Percentiles rank a stretch among this genome's conserved stretches.
Conservation (phyloP, 2,329 filamentous ascomycete genomes). For the Aspergillus pseudoglaucus region DNA sequence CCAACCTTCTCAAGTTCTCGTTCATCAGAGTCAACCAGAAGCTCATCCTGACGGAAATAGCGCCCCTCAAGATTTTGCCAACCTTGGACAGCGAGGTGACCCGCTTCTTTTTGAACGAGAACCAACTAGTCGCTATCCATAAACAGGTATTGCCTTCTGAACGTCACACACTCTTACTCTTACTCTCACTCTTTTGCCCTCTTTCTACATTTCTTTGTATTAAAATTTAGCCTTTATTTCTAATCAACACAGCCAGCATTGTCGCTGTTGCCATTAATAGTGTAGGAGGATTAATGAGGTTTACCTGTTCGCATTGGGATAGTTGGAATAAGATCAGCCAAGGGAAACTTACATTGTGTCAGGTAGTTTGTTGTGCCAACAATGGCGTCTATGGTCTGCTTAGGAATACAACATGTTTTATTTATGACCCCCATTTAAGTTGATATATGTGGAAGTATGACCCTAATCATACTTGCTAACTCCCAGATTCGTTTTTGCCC, state of each 20-base stretch:
- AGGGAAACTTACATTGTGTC: too few species aligned
- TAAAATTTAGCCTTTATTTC: not conserved
- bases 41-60: conserved; percentile 60
- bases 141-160: not conserved
- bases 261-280: not conserved
- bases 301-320: not conserved
- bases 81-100: conserved; percentile 80
- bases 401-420: too few species aligned
- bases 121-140: conserved; percentile 32
- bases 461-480: too few species aligned
- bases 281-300: not conserved
- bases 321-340: not conserved
- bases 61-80: conserved; percentile 69
- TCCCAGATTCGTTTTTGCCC: too few species aligned
- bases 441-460: not conserved
- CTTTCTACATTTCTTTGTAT: not conserved
- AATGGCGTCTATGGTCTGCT: too few species aligned
- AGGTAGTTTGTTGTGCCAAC: too few species aligned
- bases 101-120: conserved; percentile 67
- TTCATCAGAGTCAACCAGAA: conserved; percentile 41
- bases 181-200: not conserved
- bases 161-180: not conserved
- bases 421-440: not conserved
- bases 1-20: conserved; percentile 24
- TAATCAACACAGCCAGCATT: not conserved